Base-by-base conservation (phyloP, 768 basidiomycete genomes). In the Suillus placidus region DNA sequence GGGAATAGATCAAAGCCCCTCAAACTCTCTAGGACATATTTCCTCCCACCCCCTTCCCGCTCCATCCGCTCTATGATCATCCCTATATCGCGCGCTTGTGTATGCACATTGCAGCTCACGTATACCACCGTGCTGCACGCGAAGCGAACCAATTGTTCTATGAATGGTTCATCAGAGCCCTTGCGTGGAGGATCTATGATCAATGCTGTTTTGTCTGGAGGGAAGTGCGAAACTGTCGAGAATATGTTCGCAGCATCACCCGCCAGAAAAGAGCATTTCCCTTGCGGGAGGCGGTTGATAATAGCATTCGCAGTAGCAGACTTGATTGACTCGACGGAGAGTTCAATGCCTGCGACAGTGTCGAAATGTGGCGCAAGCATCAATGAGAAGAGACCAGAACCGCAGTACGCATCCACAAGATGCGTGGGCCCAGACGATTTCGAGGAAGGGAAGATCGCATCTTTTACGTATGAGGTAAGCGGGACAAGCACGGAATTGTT, bases 361-460 rank as follows among this genome's bases (percentile, higher is more conserved):
- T 82, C 73, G 75, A 98, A 97, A 67, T 85, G 78, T 0, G 87
- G 84, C 4, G 91, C 90, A 58, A 99, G 88, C 14, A 87, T 85
- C 81, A 97, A 88, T 3, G 92, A 88, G 77, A 97, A 96, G 62
- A 96, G 85, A 5, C 95, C 95, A 16, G 88, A 87, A 51, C 95
- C 95, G 74, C 95, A 98, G 78, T 97, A 97, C 3, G 96, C 89
- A 74, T 99, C 97, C 37, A 99, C 94, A 54, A 99, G 89, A 77
- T 97, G 95, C 0, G 92, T 95, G 1, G 87, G 88, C 8, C 63
- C 67, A 4, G 62, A 20, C 26, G 35, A 12, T 10, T 16, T 12
- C 20, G 73, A 49, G 0, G 72, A 63, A 23, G 78, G 78, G 71
- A 89, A 87, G 71, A 95, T 88, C 62, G 91, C 87, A 35, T 90